Percentiles rank a stretch among this genome's conserved stretches.
Evolutionary conservation across 495 filamentous ascomycete genomes (phyloP).

Genomic region (Lentithecium fluviatile): DNA sequence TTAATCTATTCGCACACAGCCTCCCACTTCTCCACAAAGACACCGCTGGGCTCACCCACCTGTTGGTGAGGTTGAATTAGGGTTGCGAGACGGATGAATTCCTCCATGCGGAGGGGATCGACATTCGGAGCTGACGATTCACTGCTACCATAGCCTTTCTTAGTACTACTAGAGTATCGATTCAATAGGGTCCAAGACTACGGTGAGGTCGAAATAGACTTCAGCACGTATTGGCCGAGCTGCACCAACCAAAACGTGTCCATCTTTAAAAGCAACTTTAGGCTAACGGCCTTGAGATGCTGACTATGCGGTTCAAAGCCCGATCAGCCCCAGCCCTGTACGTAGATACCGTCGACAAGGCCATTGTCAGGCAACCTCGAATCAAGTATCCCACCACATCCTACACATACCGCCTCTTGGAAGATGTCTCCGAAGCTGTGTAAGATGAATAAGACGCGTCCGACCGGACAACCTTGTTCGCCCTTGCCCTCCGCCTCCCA

Average conservation of each 20-base stretch:
- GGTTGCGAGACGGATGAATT: neutral
- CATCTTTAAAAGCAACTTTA: neutral
- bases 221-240: neutral
- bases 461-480: neutral
- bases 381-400: neutral
- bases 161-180: too few species aligned
- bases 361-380: neutral
- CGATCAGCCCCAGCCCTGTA: too few species aligned
- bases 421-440: too few species aligned
- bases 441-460: too few species aligned
- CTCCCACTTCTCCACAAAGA: neutral
- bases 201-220: constrained; percentile 11
- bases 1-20: neutral
- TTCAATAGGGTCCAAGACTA: neutral
- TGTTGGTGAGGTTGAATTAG: neutral
- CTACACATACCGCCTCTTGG: constrained; percentile 20
- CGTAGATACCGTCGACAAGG: too few species aligned
- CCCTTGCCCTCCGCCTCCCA: constrained; percentile 16
- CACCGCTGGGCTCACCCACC: neutral
- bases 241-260: too few species aligned
- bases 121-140: too few species aligned
- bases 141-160: too few species aligned
- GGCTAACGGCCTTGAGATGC: neutral
- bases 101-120: too few species aligned
- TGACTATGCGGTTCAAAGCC: too few species aligned